phyloP scores from a whole-genome alignment of 1,139 yeast genomes.

The Debaryomycetaceae sp. region DNA sequence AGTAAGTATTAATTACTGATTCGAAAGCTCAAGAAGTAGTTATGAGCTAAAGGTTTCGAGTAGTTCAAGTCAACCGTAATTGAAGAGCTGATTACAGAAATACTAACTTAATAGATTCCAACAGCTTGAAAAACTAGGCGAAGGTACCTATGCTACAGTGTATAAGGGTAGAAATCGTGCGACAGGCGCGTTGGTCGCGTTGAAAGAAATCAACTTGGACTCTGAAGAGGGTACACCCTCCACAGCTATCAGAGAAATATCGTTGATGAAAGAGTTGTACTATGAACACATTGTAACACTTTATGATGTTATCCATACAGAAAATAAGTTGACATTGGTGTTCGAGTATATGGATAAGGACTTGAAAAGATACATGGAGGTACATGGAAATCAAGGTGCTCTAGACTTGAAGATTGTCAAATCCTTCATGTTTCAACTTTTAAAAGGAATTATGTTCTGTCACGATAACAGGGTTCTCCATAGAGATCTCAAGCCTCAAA shows the following conservation, averaged over 20 bases:
- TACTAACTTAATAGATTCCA: conserved; percentile 33
- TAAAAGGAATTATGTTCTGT: conserved; percentile 89
- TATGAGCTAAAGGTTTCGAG: too few species aligned
- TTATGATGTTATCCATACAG: conserved; percentile 95
- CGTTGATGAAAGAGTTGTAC: conserved; percentile 92
- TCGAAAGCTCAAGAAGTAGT: too few species aligned
- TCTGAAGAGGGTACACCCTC: conserved; percentile 98
- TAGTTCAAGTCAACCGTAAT: neutral
- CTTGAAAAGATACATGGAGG: conserved; percentile 90
- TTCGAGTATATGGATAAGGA: conserved; percentile 95
- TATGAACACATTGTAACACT: conserved; percentile 91
- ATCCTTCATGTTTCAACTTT: conserved; percentile 87
- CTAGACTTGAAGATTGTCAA: conserved; percentile 76
- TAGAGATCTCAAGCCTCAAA: conserved; percentile 95
- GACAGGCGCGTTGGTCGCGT: conserved; percentile 89
- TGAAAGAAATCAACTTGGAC: conserved; percentile 91
- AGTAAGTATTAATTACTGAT: conserved; percentile 16
- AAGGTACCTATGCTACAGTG: conserved; percentile 97
- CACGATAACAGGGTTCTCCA: conserved; percentile 94
- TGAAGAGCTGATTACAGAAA: conserved; percentile 1
- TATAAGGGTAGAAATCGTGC: conserved; percentile 91
- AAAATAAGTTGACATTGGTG: conserved; percentile 88
- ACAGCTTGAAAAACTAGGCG: conserved; percentile 86
- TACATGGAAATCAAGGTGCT: conserved; percentile 79
- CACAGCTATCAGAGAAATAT: conserved; percentile 94